Conservation (phyloP, 805 yeast genomes). For the Starmerella floris region DNA sequence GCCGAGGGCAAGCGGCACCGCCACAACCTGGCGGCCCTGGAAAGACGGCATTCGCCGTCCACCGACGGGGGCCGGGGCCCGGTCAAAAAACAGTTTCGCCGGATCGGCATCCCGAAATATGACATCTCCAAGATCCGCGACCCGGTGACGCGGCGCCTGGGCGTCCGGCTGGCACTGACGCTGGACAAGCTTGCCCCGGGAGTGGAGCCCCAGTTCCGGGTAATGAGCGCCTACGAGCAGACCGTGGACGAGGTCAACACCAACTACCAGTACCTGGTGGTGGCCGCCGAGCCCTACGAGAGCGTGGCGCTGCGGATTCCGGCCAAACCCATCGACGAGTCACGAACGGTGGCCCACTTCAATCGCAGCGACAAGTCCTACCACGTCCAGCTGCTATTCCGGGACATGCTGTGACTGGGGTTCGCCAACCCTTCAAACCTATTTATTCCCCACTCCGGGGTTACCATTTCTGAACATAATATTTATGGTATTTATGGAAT, state of each 20-base stretch:
- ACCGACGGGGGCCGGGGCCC: conserved; percentile 2
- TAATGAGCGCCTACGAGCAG: conserved; percentile 70
- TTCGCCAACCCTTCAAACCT: background rate
- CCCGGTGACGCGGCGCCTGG: conserved; percentile 42
- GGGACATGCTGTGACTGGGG: too few relatives aligned
- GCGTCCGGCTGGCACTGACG: conserved; percentile 51
- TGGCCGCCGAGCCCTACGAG: conserved; percentile 86
- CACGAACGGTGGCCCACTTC: conserved; percentile 48
- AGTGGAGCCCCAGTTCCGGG: conserved; percentile 49
- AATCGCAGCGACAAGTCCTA: conserved; percentile 49
- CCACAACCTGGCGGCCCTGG: conserved; percentile 44
- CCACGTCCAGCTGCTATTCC: conserved; percentile 49
- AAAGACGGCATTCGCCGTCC: conserved; percentile 18
- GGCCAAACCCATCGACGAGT: conserved; percentile 35
- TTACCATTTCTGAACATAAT: background rate
- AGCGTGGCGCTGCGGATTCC: conserved; percentile 68
- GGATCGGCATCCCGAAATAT: conserved; percentile 61
- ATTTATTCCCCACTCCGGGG: background rate
- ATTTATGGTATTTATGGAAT: too few relatives aligned
- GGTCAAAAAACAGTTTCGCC: conserved; percentile 28
- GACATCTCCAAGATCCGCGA: conserved; percentile 58
- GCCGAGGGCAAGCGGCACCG: conserved; percentile 76
- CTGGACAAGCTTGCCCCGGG: conserved; percentile 37
- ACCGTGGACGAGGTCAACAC: conserved; percentile 35
- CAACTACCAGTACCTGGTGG: conserved; percentile 53